Percentiles rank a stretch among this genome's conserved stretches.
These are phyloP conservation scores for Aspergillus fijiensis DNA, from an alignment of 2,329 filamentous ascomycete genomes.

Conservation along the genomic window DNA sequence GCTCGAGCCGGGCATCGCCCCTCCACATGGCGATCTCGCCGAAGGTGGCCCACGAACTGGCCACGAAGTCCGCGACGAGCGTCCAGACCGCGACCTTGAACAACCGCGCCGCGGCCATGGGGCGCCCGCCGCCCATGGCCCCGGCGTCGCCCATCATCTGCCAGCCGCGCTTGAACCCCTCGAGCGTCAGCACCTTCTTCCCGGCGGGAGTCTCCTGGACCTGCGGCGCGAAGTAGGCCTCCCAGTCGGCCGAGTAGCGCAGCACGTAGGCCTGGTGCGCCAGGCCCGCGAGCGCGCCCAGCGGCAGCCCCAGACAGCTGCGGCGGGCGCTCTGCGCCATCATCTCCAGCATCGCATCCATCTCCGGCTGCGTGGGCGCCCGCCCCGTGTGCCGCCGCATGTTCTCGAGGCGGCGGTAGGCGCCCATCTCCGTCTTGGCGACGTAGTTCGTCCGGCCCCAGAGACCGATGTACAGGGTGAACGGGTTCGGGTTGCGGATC, in stretches of 20 bases:
- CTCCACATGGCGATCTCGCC: neutral
- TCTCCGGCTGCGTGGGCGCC: neutral
- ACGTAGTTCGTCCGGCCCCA: conserved; percentile 23
- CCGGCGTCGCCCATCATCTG: neutral
- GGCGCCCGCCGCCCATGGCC: neutral
- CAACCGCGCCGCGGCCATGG: neutral
- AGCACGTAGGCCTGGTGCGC: neutral
- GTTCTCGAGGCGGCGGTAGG: conserved; percentile 14
- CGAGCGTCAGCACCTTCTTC: neutral
- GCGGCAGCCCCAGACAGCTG: neutral
- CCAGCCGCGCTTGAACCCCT: neutral
- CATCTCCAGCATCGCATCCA: neutral
- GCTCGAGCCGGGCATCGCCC: neutral
- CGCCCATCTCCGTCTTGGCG: neutral
- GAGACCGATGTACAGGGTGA: conserved; percentile 32
- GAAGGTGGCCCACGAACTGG: neutral
- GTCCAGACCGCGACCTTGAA: neutral
- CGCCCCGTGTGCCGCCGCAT: neutral
- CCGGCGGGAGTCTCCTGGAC: neutral
- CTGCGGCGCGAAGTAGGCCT: neutral
- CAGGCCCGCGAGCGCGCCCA: neutral
- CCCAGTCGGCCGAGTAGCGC: neutral
- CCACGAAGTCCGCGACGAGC: neutral
- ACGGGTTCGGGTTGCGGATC: conserved; percentile 21
- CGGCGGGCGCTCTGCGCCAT: neutral